Evolutionary conservation across 768 basidiomycete genomes (phyloP), one percentile per base, ranked within the genome.

Genomic region (Tricholoma terreum): DNA sequence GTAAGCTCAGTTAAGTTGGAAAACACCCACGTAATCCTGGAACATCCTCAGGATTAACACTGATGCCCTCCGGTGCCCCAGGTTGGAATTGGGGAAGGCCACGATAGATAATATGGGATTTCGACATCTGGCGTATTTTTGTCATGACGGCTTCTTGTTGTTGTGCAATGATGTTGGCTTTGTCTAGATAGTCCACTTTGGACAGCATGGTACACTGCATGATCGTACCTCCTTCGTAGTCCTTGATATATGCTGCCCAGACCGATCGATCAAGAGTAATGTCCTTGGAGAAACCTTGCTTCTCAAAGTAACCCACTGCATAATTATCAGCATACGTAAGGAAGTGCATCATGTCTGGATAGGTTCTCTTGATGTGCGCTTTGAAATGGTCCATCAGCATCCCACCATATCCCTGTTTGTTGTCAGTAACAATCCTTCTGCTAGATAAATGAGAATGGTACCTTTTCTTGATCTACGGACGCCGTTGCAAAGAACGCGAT

Each of bases 161-260:
- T 58, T 77, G 77, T 4, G 83, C 77, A 55, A 98, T 76, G 60
- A 90, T 85, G 54, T 84, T 84, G 30, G 83, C 79, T 58, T 92
- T 93, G 62, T 89, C 80, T 58, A 95, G 79, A 67, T 98, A 99
- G 67, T 94, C 85, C 60, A 98, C 85, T 68, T 91, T 92, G 52
- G 82, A 85, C n/a, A 99, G 73, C 91, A 99, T 89, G 6, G 89
- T 89, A 67, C 97, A 99, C 71, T 95, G 92, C 95, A 99, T 98
- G 75, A 98, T 94, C 45, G 96, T 99, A 15, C 93, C 95, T 38
- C 96, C 96, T 71, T 99, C 97, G 72, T 99, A 99, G 70, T 99
- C 97, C 71, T 98, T 99, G 84, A 99, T 98, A 71, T 99, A 98
- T 10, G 95, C 97, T 0, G 96, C 95, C 97, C 97, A 99, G 7